A percentile compares a stretch with the other conserved stretches of the same genome.
Evolutionary conservation across 2,329 filamentous ascomycete genomes (phyloP).

Genomic region (Zasmidium angulare): DNA sequence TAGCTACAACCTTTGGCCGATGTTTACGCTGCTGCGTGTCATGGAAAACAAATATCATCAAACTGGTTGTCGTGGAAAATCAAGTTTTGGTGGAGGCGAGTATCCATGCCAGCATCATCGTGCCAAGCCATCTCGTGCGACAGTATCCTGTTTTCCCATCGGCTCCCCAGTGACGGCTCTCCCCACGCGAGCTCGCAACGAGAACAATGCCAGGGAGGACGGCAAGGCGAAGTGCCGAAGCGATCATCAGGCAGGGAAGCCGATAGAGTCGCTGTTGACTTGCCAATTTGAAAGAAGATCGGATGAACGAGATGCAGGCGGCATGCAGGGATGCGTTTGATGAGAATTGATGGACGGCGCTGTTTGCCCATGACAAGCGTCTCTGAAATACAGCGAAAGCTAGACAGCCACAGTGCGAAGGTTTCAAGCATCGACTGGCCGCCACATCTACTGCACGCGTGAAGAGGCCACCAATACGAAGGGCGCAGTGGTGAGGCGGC

Average conservation of each 20-base stretch:
- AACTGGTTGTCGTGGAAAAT: not conserved
- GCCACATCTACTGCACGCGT: not conserved
- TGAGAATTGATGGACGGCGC: no score
- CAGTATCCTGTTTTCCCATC: not conserved
- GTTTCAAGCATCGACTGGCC: no score
- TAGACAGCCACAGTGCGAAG: no score
- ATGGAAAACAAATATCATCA: not conserved
- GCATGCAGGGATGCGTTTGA: no score
- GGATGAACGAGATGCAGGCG: not conserved
- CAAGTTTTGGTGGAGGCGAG: not conserved
- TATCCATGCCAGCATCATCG: not conserved
- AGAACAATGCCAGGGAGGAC: not conserved
- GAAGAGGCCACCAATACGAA: not conserved
- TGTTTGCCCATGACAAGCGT: not conserved
- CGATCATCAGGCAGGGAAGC: not conserved
- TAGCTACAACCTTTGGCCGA: no score
- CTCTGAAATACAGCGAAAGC: no score
- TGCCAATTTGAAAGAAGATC: not conserved
- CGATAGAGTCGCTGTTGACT: not conserved
- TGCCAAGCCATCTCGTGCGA: not conserved
- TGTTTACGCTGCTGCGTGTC: not conserved
- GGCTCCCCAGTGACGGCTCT: not conserved
- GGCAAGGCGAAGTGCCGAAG: not conserved
- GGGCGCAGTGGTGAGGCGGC: not conserved
- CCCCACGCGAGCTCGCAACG: slow-evolving; percentile 3